A percentile compares a stretch with the other conserved stretches of the same genome.
Evolutionary conservation across 2,329 filamentous ascomycete genomes (phyloP).

Genomic region (Emergomyces pasteurianus): DNA sequence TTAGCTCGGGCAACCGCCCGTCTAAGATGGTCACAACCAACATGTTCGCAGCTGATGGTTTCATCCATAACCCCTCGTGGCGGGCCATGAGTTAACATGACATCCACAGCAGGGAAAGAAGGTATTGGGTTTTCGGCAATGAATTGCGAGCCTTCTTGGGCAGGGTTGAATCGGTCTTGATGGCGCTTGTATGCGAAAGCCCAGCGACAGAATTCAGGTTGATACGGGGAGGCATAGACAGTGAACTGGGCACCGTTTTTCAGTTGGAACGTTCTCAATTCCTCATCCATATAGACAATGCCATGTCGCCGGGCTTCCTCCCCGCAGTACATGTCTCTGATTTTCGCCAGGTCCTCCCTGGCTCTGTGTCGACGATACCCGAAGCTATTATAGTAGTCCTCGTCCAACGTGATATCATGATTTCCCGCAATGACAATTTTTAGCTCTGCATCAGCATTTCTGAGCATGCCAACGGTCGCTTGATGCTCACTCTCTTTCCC

Average conservation of each 20-base stretch:
- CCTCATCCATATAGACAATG: constrained; percentile 46
- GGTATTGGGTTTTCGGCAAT: constrained; percentile 30
- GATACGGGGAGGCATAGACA: constrained; percentile 41
- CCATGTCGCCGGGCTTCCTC: constrained; percentile 34
- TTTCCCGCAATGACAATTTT: constrained; percentile 54
- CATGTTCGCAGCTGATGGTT: constrained; percentile 19
- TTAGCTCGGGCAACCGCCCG: constrained; percentile 38
- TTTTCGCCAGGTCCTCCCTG: constrained; percentile 16
- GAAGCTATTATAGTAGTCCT: constrained; percentile 32
- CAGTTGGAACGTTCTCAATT: constrained; percentile 35
- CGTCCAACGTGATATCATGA: constrained; percentile 49
- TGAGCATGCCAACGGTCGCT: constrained; percentile 36
- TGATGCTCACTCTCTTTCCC: constrained; percentile 39
- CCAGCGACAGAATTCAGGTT: constrained; percentile 45
- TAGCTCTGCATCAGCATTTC: constrained; percentile 39
- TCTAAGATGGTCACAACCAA: constrained; percentile 46
- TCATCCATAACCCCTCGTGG: constrained; percentile 40
- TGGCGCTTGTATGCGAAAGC: constrained; percentile 43
- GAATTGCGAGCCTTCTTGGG: constrained; percentile 12
- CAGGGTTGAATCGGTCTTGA: constrained; percentile 42
- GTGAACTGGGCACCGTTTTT: constrained; percentile 39
- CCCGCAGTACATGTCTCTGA: constrained; percentile 37
- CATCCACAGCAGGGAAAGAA: constrained; percentile 36
- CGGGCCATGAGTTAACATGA: constrained; percentile 52
- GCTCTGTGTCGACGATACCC: constrained; percentile 16